A percentile compares a stretch with the other conserved stretches of the same genome.
phyloP scores from a whole-genome alignment of 2,329 filamentous ascomycete genomes.

The Talaromyces sp. region DNA sequence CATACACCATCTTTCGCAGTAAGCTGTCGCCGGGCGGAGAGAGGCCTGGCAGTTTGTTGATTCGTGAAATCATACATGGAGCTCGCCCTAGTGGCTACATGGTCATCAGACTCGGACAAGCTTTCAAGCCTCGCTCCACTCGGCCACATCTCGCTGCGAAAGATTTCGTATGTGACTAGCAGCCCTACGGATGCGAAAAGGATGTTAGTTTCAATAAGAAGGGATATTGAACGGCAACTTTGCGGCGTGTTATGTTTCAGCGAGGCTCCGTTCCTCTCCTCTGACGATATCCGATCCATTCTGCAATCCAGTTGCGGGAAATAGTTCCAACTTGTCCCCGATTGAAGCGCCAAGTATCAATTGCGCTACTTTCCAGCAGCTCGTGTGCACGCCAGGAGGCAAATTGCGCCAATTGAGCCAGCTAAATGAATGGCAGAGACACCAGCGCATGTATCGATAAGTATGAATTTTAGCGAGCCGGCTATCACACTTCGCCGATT shows the following conservation, averaged over 20 bases:
- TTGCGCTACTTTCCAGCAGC: neutral
- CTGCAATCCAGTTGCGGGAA: neutral
- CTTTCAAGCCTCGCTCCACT: too few relatives aligned
- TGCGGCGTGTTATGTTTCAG: neutral
- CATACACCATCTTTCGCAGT: too few relatives aligned
- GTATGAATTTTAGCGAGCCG: neutral
- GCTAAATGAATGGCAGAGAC: neutral
- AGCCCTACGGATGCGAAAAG: too few relatives aligned
- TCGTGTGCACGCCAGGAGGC: neutral
- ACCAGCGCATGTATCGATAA: neutral
- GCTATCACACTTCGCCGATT: neutral
- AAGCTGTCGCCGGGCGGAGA: too few relatives aligned
- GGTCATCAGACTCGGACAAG: too few relatives aligned
- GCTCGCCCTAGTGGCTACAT: too few relatives aligned
- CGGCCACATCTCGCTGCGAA: too few relatives aligned
- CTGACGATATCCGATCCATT: neutral
- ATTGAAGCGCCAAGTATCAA: neutral
- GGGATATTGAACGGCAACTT: neutral
- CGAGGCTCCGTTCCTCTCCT: neutral
- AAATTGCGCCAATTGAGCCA: neutral
- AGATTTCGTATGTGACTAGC: too few relatives aligned
- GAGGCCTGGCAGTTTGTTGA: too few relatives aligned
- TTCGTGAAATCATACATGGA: too few relatives aligned
- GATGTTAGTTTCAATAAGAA: too few relatives aligned
- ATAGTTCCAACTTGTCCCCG: neutral